phyloP scores from a whole-genome alignment of 2,329 filamentous ascomycete genomes.

The Fusarium sp. region DNA sequence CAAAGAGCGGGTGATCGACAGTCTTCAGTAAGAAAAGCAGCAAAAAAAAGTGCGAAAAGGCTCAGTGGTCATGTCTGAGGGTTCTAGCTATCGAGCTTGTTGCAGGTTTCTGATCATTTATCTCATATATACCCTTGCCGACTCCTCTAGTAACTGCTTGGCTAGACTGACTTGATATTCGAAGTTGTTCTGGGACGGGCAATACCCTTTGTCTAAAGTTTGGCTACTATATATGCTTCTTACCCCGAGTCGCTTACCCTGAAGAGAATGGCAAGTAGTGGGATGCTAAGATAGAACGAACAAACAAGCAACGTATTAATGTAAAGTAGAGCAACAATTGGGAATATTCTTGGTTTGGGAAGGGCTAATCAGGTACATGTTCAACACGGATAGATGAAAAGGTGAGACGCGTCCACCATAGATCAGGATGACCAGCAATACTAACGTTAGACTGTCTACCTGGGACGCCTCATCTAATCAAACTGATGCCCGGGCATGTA shows the following conservation, averaged over 20 bases:
- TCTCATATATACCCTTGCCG: neutral
- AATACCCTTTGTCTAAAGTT: neutral
- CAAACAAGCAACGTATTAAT: neutral
- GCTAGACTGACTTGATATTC: neutral
- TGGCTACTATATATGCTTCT: too few relatives aligned
- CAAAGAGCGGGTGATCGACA: slow-evolving; percentile 21
- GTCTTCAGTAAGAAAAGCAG: neutral
- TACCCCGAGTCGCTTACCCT: too few relatives aligned
- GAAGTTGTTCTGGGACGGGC: neutral
- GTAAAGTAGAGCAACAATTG: slow-evolving; percentile 1
- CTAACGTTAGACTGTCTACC: too few relatives aligned
- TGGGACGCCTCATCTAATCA: neutral
- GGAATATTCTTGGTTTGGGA: neutral
- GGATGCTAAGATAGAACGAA: neutral
- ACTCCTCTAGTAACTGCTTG: neutral
- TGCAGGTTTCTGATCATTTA: neutral
- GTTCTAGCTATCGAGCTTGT: neutral
- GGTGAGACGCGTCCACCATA: neutral
- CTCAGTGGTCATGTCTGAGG: neutral
- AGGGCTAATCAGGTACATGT: neutral
- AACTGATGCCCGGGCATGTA: neutral
- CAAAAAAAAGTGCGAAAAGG: neutral
- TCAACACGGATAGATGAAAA: neutral
- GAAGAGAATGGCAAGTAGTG: neutral
- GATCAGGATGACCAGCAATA: neutral